Percentiles rank a stretch among this genome's conserved stretches.
Conservation (phyloP, 2,329 filamentous ascomycete species). For the Aspergillus chevalieri region DNA sequence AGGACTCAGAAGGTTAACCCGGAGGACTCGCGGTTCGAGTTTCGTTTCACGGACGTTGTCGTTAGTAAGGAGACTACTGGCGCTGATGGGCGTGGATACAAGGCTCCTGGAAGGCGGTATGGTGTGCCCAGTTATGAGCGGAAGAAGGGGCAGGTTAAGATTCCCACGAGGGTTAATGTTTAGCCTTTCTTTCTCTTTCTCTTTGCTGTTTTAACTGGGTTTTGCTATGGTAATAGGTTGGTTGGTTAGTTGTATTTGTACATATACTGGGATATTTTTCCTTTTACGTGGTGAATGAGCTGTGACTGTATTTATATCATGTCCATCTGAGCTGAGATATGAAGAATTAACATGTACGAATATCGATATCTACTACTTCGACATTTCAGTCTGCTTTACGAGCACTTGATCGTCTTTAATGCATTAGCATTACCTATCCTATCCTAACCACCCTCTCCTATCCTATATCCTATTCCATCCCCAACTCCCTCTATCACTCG, state of each 20-base stretch:
- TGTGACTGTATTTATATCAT: slow-evolving; percentile 6
- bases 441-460: too few relatives aligned
- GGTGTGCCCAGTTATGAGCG: slow-evolving; percentile 57
- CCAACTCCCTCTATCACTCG: too few relatives aligned
- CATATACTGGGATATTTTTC: slow-evolving; percentile 1
- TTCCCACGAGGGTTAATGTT: slow-evolving; percentile 54
- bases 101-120: slow-evolving; percentile 55
- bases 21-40: slow-evolving; percentile 51
- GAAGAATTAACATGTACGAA: background rate
- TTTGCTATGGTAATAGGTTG: slow-evolving; percentile 33
- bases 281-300: background rate
- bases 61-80: slow-evolving; percentile 53
- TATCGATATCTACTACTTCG: background rate
- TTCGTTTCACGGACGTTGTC: slow-evolving; percentile 51
- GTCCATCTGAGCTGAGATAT: background rate
- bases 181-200: slow-evolving; percentile 17
- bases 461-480: too few relatives aligned
- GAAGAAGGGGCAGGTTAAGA: slow-evolving; percentile 59
- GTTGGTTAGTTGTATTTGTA: slow-evolving; percentile 35
- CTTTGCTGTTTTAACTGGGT: slow-evolving; percentile 1
- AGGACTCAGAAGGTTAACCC: slow-evolving; percentile 39
- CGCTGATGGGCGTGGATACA: slow-evolving; percentile 46
- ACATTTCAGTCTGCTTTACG: background rate
- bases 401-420: too few relatives aligned
- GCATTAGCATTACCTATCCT: too few relatives aligned